phyloP scores from a whole-genome alignment of 1,139 yeast species.

The Hansenula lynferdii region DNA sequence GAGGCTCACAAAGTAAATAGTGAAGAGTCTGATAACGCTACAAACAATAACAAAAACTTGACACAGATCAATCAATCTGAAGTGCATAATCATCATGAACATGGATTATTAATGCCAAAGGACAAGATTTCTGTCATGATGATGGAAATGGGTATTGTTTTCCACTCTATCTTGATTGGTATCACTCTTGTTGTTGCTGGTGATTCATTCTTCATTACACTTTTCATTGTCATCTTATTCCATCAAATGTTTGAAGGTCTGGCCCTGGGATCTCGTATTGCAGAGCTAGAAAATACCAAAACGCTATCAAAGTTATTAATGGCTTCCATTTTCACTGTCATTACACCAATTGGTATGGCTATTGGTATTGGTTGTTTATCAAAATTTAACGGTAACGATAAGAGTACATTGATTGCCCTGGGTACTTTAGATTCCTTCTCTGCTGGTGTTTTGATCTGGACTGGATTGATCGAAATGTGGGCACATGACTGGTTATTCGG shows the following conservation, averaged over 20 bases:
- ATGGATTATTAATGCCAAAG: conserved; percentile 1
- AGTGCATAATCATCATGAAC: neutral
- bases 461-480: conserved; percentile 3
- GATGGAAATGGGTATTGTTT: conserved; percentile 3
- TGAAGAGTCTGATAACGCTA: too few species aligned
- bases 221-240: conserved; percentile 2
- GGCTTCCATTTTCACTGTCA: conserved; percentile 1
- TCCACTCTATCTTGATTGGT: conserved; percentile 3
- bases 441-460: conserved; percentile 3
- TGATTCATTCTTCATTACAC: conserved; percentile 2
- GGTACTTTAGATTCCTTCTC: conserved; percentile 3
- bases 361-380: conserved; percentile 3
- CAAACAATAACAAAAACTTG: neutral
- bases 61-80: neutral
- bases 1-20: too few species aligned
- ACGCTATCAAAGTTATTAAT: neutral
- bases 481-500: conserved; percentile 4
- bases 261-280: conserved; percentile 2
- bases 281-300: neutral
- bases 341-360: conserved; percentile 4
- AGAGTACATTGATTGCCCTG: conserved; percentile 1
- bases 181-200: conserved; percentile 3
- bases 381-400: conserved; percentile 1
- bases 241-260: conserved; percentile 4
- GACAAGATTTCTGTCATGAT: conserved; percentile 1